Conservation (phyloP, 176 grass and related monocot genomes). For the Areca catechu region DNA sequence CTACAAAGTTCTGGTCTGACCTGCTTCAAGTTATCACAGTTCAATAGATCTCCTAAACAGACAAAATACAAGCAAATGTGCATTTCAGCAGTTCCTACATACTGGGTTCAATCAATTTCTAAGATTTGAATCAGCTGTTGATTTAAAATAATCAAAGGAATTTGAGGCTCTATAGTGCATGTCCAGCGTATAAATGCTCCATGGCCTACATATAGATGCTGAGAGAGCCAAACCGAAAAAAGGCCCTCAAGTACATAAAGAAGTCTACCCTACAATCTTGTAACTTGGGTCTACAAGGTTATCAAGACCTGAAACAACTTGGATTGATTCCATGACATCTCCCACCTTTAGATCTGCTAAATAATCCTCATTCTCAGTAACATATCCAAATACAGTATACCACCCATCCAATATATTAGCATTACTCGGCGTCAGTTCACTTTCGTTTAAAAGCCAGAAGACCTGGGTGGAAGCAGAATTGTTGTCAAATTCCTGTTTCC, state of each 20-base stretch:
- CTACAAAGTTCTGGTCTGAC: too few species aligned
- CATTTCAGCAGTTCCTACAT: too few species aligned
- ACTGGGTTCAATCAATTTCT: too few species aligned
- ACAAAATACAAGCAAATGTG: too few species aligned
- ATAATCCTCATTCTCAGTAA: slow-evolving; percentile 79
- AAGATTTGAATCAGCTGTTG: too few species aligned
- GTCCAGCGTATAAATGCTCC: too few species aligned
- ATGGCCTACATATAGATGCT: too few species aligned
- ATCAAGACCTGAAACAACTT: slow-evolving; percentile 79
- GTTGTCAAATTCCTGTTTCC: slow-evolving; percentile 85
- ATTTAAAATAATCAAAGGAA: too few species aligned
- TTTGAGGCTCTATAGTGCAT: too few species aligned
- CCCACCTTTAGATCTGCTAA: slow-evolving; percentile 93
- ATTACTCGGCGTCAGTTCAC: slow-evolving; percentile 97
- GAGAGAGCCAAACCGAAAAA: background rate
- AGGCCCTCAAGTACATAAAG: background rate
- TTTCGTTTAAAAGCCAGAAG: slow-evolving; percentile 98
- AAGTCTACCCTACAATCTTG: slow-evolving; percentile 66
- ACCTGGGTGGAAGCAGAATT: slow-evolving; percentile 95
- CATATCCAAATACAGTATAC: slow-evolving; percentile 75
- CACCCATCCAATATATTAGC: slow-evolving; percentile 95
- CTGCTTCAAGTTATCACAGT: too few species aligned
- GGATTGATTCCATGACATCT: slow-evolving; percentile 90
- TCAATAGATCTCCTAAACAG: too few species aligned
- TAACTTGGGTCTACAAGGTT: slow-evolving; percentile 93